Evolutionary conservation across 176 grass and related monocot species (phyloP), one percentile per base, ranked within the genome.

Genomic region (Aegilops speltoides): DNA sequence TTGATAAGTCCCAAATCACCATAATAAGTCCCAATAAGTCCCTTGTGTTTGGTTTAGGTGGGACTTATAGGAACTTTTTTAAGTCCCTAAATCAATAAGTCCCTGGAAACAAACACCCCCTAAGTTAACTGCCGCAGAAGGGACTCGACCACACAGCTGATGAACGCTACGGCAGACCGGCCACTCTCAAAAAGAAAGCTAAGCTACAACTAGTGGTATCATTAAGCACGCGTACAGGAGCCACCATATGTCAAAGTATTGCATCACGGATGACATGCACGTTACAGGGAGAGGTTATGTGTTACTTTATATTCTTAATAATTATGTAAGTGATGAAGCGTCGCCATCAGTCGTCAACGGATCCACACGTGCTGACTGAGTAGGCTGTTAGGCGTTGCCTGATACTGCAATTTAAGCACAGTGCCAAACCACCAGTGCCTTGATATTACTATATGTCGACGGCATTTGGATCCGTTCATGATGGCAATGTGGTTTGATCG

Each of bases 181-280:
- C 10, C 68, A 37, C 32, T 20, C 67, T 48, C 45, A 48, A 48
- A 48, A 48, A 54, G 50, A 54, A 19, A 54, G 1, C 0, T 54
- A 50, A 50, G 14, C 46, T 70, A 10, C 8, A 13, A 1, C 3
- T n/a, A 22, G 8, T 69, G 4, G 25, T 14, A 28, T 9, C 54
- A 19, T 70, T 75, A 50, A 75, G 23, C 24, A 26, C 8, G 16
- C 15, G 5, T 78, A 50, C n/a, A 40, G 40, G 38, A 36, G 54
- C 31, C 73, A 78, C 43, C 73, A 52, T 10, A 76, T 78, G 88
- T 23, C 72, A 83, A 77, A 25, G 5, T 3, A 72, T 78, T 90
- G 84, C 79, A 86, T 89, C 83, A 82, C 10, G 70, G 83, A 11
- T 86, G 83, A 76, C 82, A 57, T 22, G 54, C 7, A 17, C 23